These are phyloP conservation scores for Kuraishia hungarica DNA, from an alignment of 805 yeast genomes.

Conservation along the genomic window DNA sequence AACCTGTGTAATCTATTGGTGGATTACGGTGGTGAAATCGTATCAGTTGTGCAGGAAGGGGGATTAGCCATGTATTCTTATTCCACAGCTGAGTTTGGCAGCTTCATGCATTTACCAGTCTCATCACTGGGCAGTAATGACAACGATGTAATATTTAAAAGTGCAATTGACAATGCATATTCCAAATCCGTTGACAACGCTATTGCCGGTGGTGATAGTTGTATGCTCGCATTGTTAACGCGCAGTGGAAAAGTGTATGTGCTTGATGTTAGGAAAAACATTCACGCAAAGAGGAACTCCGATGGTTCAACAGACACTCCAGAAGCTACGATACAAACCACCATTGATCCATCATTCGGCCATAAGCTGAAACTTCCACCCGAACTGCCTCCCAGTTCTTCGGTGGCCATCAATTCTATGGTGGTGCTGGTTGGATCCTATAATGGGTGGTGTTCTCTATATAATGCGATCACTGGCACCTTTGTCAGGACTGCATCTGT, in stretches of 20 bases:
- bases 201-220: slow-evolving; percentile 21
- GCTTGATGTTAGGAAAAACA: not conserved
- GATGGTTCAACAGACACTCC: not conserved
- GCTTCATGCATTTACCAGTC: slow-evolving; percentile 1
- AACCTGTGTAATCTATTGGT: slow-evolving; percentile 11
- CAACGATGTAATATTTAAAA: slow-evolving; percentile 10
- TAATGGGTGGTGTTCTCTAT: slow-evolving; percentile 32
- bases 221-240: slow-evolving; percentile 12
- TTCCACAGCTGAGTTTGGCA: slow-evolving; percentile 3
- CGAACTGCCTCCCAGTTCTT: slow-evolving; percentile 19
- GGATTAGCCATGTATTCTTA: slow-evolving; percentile 15
- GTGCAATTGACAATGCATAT: slow-evolving; percentile 15
- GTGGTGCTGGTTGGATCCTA: slow-evolving; percentile 30
- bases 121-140: not conserved
- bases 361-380: slow-evolving; percentile 10
- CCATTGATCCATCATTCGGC: slow-evolving; percentile 3
- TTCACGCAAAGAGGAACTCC: not conserved
- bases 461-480: slow-evolving; percentile 34
- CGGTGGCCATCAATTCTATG: slow-evolving; percentile 17
- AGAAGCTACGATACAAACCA: not conserved
- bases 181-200: slow-evolving; percentile 8
- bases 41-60: slow-evolving; percentile 12
- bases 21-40: slow-evolving; percentile 22
- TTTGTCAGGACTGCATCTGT: slow-evolving; percentile 25
- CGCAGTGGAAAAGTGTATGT: not conserved